A percentile compares a stretch with the other conserved stretches of the same genome.
phyloP scores from a whole-genome alignment of 2,329 filamentous ascomycete genomes.

The Chaetomiaceae sp. region DNA sequence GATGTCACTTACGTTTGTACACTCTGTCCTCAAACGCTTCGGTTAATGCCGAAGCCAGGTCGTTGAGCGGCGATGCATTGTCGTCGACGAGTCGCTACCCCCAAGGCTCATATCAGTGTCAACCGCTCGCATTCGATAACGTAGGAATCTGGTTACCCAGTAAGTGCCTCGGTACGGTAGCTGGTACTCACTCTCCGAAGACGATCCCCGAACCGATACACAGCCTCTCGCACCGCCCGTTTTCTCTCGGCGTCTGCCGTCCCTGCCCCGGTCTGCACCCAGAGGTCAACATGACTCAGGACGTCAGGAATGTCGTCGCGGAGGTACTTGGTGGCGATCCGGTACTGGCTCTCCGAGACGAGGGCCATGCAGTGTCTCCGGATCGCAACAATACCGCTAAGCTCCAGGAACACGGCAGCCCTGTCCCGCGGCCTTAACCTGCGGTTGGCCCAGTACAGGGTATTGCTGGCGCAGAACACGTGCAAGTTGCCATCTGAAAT shows the following conservation, averaged over 20 bases:
- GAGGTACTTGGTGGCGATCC: conserved; percentile 33
- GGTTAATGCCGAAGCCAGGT: not conserved
- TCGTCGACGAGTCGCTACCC: not conserved
- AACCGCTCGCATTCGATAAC: not conserved
- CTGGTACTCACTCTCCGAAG: conserved; percentile 15
- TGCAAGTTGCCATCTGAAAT: conserved; percentile 24
- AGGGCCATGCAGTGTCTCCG: conserved; percentile 40
- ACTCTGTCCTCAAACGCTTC: not conserved
- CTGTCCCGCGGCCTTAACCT: conserved; percentile 15
- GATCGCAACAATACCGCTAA: conserved; percentile 38
- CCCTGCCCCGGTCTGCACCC: conserved; percentile 38
- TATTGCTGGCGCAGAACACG: conserved; percentile 42
- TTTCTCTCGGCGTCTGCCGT: conserved; percentile 33
- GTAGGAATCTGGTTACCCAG: too few relatives aligned
- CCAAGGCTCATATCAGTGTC: not conserved
- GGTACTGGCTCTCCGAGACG: conserved; percentile 37
- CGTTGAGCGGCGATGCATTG: not conserved
- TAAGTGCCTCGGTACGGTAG: not conserved
- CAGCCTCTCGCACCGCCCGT: conserved; percentile 26
- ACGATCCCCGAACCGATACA: conserved; percentile 29
- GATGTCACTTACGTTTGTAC: not conserved
- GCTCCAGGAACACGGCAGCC: conserved; percentile 29
- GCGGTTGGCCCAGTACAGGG: conserved; percentile 35
- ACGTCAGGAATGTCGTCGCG: conserved; percentile 36
- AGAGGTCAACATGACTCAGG: conserved; percentile 36